phyloP scores from a whole-genome alignment of 116 monocot species.

The Cymodocea nodosa region DNA sequence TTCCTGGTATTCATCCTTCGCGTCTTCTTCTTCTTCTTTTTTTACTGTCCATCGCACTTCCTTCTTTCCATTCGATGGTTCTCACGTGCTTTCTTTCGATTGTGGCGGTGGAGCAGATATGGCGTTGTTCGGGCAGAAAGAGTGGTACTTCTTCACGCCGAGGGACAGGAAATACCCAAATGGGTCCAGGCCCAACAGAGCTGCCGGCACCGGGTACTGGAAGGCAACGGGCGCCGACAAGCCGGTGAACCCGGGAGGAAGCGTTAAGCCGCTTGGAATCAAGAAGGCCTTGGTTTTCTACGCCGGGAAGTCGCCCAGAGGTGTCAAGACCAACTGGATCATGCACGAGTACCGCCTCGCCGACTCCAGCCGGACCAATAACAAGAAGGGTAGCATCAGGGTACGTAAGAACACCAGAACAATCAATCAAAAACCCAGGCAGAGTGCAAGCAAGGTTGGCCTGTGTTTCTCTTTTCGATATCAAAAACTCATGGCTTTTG shows the following conservation, averaged over 20 bases:
- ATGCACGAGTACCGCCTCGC: conserved; percentile 62
- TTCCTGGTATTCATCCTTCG: conserved; percentile 64
- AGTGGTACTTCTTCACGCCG: conserved; percentile 61
- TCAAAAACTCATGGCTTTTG: background rate
- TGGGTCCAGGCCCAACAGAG: conserved; percentile 46
- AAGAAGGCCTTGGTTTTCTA: conserved; percentile 67
- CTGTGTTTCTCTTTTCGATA: too few relatives aligned
- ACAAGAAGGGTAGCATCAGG: conserved; percentile 22
- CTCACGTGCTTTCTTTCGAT: background rate
- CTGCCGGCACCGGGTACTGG: conserved; percentile 45
- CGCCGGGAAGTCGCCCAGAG: conserved; percentile 42
- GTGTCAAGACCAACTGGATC: conserved; percentile 58
- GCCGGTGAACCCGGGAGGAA: conserved; percentile 26
- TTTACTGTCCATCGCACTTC: background rate
- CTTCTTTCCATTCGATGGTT: background rate
- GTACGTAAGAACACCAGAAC: too few relatives aligned
- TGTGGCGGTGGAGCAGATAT: conserved; percentile 17
- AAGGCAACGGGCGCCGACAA: conserved; percentile 55
- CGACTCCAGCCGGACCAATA: conserved; percentile 7
- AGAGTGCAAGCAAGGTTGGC: too few relatives aligned
- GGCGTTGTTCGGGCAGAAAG: conserved; percentile 37
- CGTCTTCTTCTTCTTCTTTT: background rate
- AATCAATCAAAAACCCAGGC: too few relatives aligned
- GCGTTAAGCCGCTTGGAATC: conserved; percentile 26
- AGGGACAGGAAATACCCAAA: conserved; percentile 45